phyloP scores from a whole-genome alignment of 208 protist genomes.

The Angomonas desouzai region DNA sequence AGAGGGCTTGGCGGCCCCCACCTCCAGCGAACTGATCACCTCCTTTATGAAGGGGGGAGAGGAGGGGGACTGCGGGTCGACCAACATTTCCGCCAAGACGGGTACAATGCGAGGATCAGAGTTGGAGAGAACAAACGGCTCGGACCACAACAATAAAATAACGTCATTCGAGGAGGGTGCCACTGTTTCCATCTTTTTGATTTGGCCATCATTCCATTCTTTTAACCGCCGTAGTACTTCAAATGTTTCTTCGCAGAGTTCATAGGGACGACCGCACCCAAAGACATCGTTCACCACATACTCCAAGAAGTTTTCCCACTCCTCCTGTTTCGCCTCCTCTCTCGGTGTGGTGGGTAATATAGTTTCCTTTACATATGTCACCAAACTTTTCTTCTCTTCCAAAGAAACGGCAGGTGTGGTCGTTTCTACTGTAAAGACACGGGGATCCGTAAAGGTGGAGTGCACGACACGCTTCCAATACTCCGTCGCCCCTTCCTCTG shows the following conservation, averaged over 20 bases:
- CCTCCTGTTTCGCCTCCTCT: neutral
- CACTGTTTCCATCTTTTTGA: neutral
- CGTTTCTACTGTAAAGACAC: neutral
- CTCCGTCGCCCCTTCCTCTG: neutral
- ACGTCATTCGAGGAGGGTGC: neutral
- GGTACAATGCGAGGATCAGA: constrained; percentile 26
- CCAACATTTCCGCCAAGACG: constrained; percentile 30
- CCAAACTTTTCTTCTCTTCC: too few relatives aligned
- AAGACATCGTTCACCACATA: constrained; percentile 7
- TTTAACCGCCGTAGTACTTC: neutral
- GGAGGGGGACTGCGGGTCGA: neutral
- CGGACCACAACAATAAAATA: neutral
- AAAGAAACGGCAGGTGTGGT: neutral
- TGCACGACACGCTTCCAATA: constrained; percentile 5
- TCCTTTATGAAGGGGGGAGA: constrained; percentile 31
- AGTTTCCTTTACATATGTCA: neutral
- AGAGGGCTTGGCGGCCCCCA: constrained; percentile 66
- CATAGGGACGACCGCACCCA: constrained; percentile 28
- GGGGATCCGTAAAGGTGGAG: neutral
- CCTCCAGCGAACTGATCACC: constrained; percentile 32
- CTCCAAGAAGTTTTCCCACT: constrained; percentile 1
- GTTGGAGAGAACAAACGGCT: constrained; percentile 50
- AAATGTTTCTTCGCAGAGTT: neutral
- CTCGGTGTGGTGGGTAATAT: neutral
- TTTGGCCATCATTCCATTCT: neutral